Base-by-base conservation (phyloP, 73 alveolate species). In the Breviolum minutum region DNA sequence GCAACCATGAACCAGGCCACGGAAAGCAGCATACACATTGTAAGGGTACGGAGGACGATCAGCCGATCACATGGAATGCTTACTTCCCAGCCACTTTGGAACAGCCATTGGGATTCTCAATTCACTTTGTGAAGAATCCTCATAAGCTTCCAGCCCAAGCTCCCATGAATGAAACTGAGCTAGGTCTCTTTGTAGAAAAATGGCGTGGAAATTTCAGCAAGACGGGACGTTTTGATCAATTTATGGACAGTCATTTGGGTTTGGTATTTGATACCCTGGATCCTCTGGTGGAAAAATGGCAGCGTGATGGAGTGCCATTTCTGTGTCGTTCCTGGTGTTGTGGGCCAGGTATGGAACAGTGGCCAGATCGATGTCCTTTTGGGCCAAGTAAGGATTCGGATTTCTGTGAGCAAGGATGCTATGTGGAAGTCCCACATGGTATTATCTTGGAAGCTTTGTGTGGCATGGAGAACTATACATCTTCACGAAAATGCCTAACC, bases 251-350 rank as follows among this genome's bases (percentile, higher is more conserved):
- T 60, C 99, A 94, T 71, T 61, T 94, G 83, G 99, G 99, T 20
- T 86, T 94, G 68, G 99, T 94, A 30, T 94, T 94, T 40, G 94
- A 94, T 68, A 63, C 94, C 20, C 94, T 94, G 99, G 99, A 94
- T 60, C 99, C 99, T n/a, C 20, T 94, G 66, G 99, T 94, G 73
- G 99, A 94, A 77, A 94, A 80, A 29, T 94, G 99, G 99, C 99
- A 94, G 99, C 70, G 94, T 4, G 99, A 94, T 64, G 99, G 99
- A 12, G 99, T 94, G 68, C 99, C 99, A 63, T 94, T 94, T 71
- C 63, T 79, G 12, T 94, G 99, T 71, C 91, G 99, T 61, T 63
- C 99, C 32, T 94, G 99, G 99, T 94, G 99, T 88, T 94, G 99
- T 62, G 99, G 99, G n/a, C 99, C 99, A 2, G 99, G 99, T 22